Evolutionary conservation across 352 stramenopile genomes (phyloP), one percentile per base, ranked within the genome.

Genomic region (Pythium rishiriense): DNA sequence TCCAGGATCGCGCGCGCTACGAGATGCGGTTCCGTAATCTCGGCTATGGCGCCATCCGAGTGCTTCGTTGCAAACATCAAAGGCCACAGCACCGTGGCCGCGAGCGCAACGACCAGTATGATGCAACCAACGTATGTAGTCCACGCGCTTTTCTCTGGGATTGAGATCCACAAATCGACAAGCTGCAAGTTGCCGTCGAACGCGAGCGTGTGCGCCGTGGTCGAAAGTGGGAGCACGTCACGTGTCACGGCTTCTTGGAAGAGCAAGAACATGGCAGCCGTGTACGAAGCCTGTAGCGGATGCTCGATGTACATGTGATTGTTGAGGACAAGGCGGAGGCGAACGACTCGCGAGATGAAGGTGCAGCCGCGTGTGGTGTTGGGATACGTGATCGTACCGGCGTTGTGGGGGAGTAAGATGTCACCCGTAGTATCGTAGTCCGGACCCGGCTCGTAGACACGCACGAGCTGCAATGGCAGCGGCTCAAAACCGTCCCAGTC

Each of bases 381-480:
- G 22, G 47, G 26, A 9, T 25, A 53, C 1, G 28, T 22, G 24
- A 54, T 11, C 6, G 21, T 19, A 12, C 26, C 26, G 0, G 47
- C 14, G 28, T 62, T 62, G 42, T 62, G 55, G 1, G 55, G 42
- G 17, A 62, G 55, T 11, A 62, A 22, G 9, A 62, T 15, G 28
- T 62, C 41, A 6, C 25, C 47, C 22, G 10, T 15, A 10, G 26
- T 22, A 26, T 41, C 19, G 26, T 39, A 39, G 4, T 25, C 4
- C 4, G 24, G 14, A 8, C 14, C n/a, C 4, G 48, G 26, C 28
- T 39, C 11, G 3, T 11, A 25, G 15, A 39, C 26, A 6, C 24
- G 24, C 31, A 37, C 31, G 31, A 37, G 6, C 31, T 37, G 31
- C 31, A 37, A 37, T 11, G 31, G 31, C 9, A 41, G 35, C 11